These are phyloP conservation scores for Croton laevigatus DNA, from an alignment of 441 rosid species.

Conservation along the genomic window DNA sequence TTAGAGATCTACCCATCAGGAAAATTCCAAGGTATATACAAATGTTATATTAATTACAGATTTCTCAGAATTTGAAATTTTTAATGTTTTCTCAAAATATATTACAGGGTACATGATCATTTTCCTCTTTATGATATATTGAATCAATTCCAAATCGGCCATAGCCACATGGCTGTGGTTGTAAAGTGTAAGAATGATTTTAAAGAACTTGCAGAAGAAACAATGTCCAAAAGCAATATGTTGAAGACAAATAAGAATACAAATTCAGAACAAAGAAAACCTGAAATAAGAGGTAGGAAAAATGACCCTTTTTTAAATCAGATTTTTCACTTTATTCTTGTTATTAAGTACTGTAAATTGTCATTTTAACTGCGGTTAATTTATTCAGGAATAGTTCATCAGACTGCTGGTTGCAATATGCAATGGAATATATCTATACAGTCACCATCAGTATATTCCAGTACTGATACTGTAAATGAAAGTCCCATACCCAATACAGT, in stretches of 20 bases:
- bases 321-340: too few species aligned
- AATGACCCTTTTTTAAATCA: too few species aligned
- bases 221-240: conserved; percentile 22
- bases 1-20: conserved; percentile 64
- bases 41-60: neutral
- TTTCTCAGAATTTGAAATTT: neutral
- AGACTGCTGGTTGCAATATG: conserved; percentile 24
- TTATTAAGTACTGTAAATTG: too few species aligned
- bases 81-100: neutral
- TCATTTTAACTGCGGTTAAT: neutral
- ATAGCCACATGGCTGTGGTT: conserved; percentile 87
- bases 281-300: conserved; percentile 27
- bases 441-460: conserved; percentile 26
- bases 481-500: conserved; percentile 23
- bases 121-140: conserved; percentile 78
- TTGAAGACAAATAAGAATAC: conserved; percentile 1
- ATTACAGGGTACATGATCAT: conserved; percentile 50
- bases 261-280: conserved; percentile 12
- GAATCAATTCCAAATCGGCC: conserved; percentile 74
- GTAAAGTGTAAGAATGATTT: conserved; percentile 38
- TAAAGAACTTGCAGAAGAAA: conserved; percentile 30
- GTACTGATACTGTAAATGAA: conserved; percentile 16
- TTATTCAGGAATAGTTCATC: conserved; percentile 28
- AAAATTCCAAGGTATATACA: conserved; percentile 58
- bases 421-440: conserved; percentile 24